Evolutionary conservation across 2,329 filamentous ascomycete species (phyloP).

Genomic region (Colletotrichum karsti): DNA sequence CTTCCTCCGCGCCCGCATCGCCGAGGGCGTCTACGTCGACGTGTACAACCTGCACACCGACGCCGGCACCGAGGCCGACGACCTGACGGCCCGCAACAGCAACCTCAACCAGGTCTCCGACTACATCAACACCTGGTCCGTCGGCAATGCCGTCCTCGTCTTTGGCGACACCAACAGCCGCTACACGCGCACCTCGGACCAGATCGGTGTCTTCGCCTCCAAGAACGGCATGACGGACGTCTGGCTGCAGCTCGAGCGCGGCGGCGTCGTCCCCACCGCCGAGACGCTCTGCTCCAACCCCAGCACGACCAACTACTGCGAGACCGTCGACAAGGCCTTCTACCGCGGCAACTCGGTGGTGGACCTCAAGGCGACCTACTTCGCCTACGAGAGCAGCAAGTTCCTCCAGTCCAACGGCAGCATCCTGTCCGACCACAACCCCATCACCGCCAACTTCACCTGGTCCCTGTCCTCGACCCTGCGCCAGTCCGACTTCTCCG

Average conservation of each 20-base stretch:
- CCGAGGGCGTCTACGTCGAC: slow-evolving; percentile 65
- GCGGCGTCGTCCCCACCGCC: slow-evolving; percentile 53
- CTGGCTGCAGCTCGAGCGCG: slow-evolving; percentile 65
- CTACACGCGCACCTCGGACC: slow-evolving; percentile 66
- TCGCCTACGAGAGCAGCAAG: slow-evolving; percentile 61
- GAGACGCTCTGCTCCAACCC: slow-evolving; percentile 67
- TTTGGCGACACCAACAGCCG: slow-evolving; percentile 73
- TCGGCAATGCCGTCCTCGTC: slow-evolving; percentile 69
- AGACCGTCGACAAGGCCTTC: slow-evolving; percentile 74
- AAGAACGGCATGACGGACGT: slow-evolving; percentile 63
- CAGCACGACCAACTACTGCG: slow-evolving; percentile 60
- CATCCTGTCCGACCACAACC: slow-evolving; percentile 72
- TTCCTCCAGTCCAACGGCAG: slow-evolving; percentile 67
- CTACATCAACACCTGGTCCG: slow-evolving; percentile 64
- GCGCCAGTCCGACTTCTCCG: slow-evolving; percentile 54
- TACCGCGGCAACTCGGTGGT: slow-evolving; percentile 62
- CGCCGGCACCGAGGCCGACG: slow-evolving; percentile 63
- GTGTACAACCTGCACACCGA: slow-evolving; percentile 75
- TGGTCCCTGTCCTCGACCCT: slow-evolving; percentile 48
- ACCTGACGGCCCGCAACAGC: slow-evolving; percentile 63
- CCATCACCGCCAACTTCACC: slow-evolving; percentile 64
- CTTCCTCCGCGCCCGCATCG: slow-evolving; percentile 66
- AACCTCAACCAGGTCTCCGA: slow-evolving; percentile 68
- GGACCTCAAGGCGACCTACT: slow-evolving; percentile 55
- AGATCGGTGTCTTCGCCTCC: slow-evolving; percentile 57